phyloP scores from a whole-genome alignment of 2,329 filamentous ascomycete species.

The Hyphodiscus sp. region DNA sequence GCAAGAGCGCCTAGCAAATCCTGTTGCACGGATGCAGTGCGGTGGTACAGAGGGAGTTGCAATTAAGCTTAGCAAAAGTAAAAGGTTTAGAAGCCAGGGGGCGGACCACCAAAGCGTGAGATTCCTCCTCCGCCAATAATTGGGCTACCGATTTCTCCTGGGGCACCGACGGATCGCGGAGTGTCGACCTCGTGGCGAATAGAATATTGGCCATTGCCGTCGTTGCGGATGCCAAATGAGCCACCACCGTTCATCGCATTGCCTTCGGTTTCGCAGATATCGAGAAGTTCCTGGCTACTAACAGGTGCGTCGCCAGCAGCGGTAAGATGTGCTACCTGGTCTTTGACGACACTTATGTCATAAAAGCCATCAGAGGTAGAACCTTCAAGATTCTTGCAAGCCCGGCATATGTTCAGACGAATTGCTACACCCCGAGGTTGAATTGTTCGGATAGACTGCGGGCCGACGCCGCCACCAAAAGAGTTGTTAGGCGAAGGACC shows the following conservation, averaged over 20 bases:
- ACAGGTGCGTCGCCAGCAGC: constrained; percentile 41
- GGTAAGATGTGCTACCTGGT: constrained; percentile 53
- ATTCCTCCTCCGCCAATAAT: constrained; percentile 36
- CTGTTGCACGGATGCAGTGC: neutral
- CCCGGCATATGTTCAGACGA: constrained; percentile 68
- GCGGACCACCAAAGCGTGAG: constrained; percentile 23
- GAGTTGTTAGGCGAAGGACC: constrained; percentile 32
- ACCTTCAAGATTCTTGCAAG: constrained; percentile 58
- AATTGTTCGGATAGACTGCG: constrained; percentile 36
- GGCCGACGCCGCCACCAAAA: constrained; percentile 38
- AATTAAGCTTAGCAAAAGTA: neutral
- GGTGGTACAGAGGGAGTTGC: neutral
- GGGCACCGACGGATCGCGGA: constrained; percentile 46
- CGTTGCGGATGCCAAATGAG: constrained; percentile 55
- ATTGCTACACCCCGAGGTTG: constrained; percentile 63
- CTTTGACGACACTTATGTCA: constrained; percentile 58
- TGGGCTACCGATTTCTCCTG: constrained; percentile 66
- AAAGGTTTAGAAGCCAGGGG: constrained; percentile 22
- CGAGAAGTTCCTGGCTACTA: constrained; percentile 63
- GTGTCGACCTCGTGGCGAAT: constrained; percentile 53
- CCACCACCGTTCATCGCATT: constrained; percentile 82
- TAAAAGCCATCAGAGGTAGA: constrained; percentile 58
- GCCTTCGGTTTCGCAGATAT: constrained; percentile 83
- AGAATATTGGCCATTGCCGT: constrained; percentile 19
- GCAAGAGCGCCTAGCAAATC: neutral